Percentiles rank a stretch among this genome's conserved stretches.
Conservation (phyloP, 148 eudicot genomes). For the Rhododendron molle region DNA sequence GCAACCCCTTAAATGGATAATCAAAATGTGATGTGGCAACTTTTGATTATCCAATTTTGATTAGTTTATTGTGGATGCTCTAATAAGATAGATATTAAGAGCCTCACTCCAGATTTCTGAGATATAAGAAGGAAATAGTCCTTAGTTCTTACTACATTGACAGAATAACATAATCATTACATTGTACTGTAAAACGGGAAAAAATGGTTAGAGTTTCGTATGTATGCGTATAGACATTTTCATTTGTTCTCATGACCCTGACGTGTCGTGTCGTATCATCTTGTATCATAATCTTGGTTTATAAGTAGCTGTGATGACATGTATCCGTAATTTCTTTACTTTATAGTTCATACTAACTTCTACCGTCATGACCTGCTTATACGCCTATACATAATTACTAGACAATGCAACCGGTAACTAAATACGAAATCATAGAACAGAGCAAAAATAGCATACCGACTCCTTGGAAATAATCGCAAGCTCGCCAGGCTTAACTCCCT, state of each 20-base stretch:
- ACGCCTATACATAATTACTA: not conserved
- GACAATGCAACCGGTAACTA: not conserved
- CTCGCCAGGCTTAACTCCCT: conserved; percentile 80
- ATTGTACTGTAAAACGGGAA: not conserved
- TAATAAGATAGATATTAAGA: not conserved
- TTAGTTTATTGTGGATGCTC: no score
- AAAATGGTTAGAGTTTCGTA: not conserved
- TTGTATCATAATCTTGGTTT: not conserved
- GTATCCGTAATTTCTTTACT: not conserved
- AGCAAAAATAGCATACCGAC: conserved; percentile 47
- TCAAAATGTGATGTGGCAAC: no score
- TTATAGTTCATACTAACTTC: not conserved
- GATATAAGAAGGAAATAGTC: not conserved
- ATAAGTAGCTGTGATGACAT: not conserved
- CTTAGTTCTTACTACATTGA: not conserved
- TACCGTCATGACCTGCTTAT: not conserved
- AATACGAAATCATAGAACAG: not conserved
- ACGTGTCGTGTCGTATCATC: not conserved
- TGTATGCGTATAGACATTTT: not conserved
- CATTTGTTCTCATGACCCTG: not conserved
- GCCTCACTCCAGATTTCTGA: not conserved
- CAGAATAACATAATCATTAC: not conserved
- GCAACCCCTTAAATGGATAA: no score
- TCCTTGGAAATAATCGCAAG: conserved; percentile 86
- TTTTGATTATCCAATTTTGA: no score